A percentile compares a stretch with the other conserved stretches of the same genome.
phyloP scores from a whole-genome alignment of 2,329 filamentous ascomycete species.

The Rhynchosporium graminicola region DNA sequence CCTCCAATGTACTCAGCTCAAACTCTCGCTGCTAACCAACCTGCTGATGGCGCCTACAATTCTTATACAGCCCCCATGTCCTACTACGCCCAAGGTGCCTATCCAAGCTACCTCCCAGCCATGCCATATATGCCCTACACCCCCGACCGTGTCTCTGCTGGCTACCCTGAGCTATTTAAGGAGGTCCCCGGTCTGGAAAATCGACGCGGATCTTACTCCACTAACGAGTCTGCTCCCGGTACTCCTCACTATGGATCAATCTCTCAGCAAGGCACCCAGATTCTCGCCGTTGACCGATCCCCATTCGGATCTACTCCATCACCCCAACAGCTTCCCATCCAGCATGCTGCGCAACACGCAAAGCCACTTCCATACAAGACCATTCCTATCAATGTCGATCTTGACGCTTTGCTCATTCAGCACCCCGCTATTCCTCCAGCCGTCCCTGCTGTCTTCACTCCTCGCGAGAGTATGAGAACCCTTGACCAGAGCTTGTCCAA shows the following conservation, averaged over 20 bases:
- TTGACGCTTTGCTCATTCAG: slow-evolving; percentile 68
- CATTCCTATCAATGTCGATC: slow-evolving; percentile 40
- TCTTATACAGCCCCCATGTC: slow-evolving; percentile 37
- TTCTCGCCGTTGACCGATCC: slow-evolving; percentile 62
- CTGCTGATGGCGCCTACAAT: slow-evolving; percentile 37
- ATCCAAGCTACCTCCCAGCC: slow-evolving; percentile 39
- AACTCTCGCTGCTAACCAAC: slow-evolving; percentile 33
- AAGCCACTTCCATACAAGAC: slow-evolving; percentile 40
- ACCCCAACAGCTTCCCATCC: slow-evolving; percentile 57
- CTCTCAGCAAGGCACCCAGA: slow-evolving; percentile 57
- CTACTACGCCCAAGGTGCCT: slow-evolving; percentile 39
- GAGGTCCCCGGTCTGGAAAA: slow-evolving; percentile 64
- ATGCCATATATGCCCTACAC: slow-evolving; percentile 40
- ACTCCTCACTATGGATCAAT: slow-evolving; percentile 64
- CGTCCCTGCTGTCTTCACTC: slow-evolving; percentile 85
- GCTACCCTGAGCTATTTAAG: slow-evolving; percentile 39
- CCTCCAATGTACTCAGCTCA: slow-evolving; percentile 40
- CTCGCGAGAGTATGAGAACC: slow-evolving; percentile 82
- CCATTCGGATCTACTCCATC: slow-evolving; percentile 65
- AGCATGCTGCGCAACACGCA: slow-evolving; percentile 42
- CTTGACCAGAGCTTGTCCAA: slow-evolving; percentile 95
- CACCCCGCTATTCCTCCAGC: slow-evolving; percentile 85
- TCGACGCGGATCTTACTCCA: slow-evolving; percentile 67
- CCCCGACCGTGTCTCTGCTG: slow-evolving; percentile 34
- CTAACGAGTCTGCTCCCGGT: slow-evolving; percentile 65